Conservation (phyloP, 148 eudicot genomes). For the Cornus controversa region DNA sequence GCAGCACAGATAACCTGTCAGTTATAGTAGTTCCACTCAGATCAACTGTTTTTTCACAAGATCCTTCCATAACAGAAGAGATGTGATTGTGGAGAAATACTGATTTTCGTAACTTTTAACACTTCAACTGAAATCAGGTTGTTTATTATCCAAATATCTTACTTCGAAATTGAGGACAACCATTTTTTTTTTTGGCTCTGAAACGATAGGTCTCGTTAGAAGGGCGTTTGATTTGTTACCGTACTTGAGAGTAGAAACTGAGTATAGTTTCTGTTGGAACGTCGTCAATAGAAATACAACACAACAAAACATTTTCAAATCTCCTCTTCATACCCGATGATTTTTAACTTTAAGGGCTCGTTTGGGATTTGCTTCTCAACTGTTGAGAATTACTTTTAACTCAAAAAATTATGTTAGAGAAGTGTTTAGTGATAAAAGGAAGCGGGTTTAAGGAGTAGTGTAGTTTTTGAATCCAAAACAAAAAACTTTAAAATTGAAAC, state of each 20-base stretch:
- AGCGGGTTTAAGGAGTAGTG: too few relatives aligned
- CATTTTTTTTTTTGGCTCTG: neutral
- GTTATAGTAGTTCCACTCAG: conserved; percentile 34
- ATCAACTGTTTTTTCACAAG: neutral
- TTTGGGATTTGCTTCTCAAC: too few relatives aligned
- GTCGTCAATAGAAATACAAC: too few relatives aligned
- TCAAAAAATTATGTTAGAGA: too few relatives aligned
- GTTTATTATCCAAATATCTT: neutral
- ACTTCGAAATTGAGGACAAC: neutral
- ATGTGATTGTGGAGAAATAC: neutral
- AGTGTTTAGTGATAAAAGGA: too few relatives aligned
- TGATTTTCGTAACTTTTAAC: neutral
- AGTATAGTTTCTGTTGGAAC: neutral
- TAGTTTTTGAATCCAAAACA: too few relatives aligned
- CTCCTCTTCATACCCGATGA: too few relatives aligned
- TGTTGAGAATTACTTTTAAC: too few relatives aligned
- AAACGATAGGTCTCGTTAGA: neutral
- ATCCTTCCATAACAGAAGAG: neutral
- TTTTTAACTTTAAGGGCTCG: too few relatives aligned
- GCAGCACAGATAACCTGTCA: conserved; percentile 54
- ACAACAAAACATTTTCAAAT: too few relatives aligned
- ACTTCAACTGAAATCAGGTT: neutral
- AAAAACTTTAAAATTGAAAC: too few relatives aligned
- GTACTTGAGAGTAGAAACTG: neutral
- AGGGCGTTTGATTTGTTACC: neutral